Conservation (phyloP, 192 early-diverging fungal genomes). For the Lunasporangiospora selenospora region DNA sequence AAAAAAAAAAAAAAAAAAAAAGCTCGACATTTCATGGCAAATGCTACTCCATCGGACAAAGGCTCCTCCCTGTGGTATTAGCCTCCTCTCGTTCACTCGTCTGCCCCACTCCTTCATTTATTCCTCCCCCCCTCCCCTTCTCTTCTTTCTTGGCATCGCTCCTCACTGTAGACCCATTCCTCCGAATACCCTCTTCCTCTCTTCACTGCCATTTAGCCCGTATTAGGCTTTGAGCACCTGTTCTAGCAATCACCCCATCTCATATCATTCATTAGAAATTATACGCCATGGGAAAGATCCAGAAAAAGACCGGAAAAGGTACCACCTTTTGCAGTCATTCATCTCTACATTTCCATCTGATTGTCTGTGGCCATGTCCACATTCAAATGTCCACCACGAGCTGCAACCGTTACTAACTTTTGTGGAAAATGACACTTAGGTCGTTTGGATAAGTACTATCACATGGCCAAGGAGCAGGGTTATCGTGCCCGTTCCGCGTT, state of each 20-base stretch:
- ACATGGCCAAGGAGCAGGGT: constrained; percentile 99
- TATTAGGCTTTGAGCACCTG: too few species aligned
- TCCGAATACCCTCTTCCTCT: too few species aligned
- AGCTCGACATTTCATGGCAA: too few species aligned
- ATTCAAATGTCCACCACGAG: neutral
- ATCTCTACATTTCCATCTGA: neutral
- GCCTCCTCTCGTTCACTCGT: too few species aligned
- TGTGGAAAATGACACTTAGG: constrained; percentile 72
- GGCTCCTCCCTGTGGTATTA: too few species aligned
- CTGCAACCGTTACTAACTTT: neutral
- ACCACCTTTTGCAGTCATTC: neutral
- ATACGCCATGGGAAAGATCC: constrained; percentile 54
- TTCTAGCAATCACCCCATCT: too few species aligned
- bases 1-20: too few species aligned
- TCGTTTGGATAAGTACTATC: constrained; percentile 99
- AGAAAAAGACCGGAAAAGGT: constrained; percentile 61
- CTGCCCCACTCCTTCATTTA: neutral
- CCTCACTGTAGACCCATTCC: too few species aligned
- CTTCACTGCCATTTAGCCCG: too few species aligned
- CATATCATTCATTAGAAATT: neutral
- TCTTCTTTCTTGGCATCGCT: too few species aligned
- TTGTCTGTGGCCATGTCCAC: too few species aligned
- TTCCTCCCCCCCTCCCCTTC: neutral
- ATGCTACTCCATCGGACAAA: too few species aligned
- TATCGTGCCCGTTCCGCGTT: constrained; percentile 99